A percentile compares a stretch with the other conserved stretches of the same genome.
These are phyloP conservation scores for Trichophyton mentagrophytes DNA, from an alignment of 2,329 filamentous ascomycete genomes.

Conservation along the genomic window DNA sequence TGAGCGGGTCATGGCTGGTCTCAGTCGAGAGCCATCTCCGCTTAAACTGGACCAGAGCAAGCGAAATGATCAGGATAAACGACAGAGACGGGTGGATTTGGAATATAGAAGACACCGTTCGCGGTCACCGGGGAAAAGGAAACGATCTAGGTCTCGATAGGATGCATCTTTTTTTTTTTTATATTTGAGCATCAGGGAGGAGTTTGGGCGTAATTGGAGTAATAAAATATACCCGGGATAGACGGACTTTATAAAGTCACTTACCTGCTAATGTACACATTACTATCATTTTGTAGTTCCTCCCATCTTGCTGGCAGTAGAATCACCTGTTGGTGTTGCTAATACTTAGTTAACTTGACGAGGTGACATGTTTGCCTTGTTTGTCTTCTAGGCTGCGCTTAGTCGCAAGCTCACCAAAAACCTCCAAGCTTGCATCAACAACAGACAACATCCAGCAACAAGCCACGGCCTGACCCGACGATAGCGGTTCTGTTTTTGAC, in stretches of 20 bases:
- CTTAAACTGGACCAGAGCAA: slow-evolving; percentile 8
- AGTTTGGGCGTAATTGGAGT: not conserved
- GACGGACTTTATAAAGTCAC: not conserved
- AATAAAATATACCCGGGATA: slow-evolving; percentile 1
- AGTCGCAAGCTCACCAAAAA: slow-evolving; percentile 1
- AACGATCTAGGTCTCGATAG: slow-evolving; percentile 15
- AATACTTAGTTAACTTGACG: not conserved
- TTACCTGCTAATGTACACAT: not conserved
- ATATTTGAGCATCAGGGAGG: not conserved
- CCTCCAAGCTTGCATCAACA: not conserved
- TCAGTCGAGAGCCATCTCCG: slow-evolving; percentile 14
- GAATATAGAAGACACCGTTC: slow-evolving; percentile 11
- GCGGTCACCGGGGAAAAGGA: slow-evolving; percentile 13
- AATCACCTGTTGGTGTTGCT: not conserved
- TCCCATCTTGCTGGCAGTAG: not conserved
- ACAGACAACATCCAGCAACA: not conserved
- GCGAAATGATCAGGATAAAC: slow-evolving; percentile 4
- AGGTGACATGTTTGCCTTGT: slow-evolving; percentile 1
- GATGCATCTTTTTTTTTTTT: not conserved
- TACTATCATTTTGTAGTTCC: not conserved
- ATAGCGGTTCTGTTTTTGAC: not conserved
- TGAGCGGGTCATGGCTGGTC: slow-evolving; percentile 17
- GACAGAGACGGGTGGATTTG: slow-evolving; percentile 5
- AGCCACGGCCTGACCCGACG: not conserved
- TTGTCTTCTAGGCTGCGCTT: not conserved